Evolutionary conservation across 2,329 filamentous ascomycete genomes (phyloP).

Genomic region (Aspergillus melleus): DNA sequence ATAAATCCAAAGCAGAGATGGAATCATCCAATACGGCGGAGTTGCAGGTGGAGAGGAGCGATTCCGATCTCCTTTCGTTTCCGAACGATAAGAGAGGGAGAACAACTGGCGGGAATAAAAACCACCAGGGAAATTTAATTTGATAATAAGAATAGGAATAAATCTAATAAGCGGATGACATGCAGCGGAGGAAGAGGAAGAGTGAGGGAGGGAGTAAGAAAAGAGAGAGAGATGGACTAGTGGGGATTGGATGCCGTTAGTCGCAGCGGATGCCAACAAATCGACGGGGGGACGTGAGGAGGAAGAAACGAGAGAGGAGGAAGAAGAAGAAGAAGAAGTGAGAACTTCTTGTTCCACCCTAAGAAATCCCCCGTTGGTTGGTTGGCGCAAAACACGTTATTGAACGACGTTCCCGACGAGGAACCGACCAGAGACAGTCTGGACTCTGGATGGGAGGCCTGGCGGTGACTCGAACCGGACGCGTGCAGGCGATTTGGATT

Average conservation of each 20-base stretch:
- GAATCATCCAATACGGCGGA: neutral
- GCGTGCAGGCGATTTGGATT: conserved; percentile 20
- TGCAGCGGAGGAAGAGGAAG: neutral
- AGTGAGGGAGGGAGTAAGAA: too few species aligned
- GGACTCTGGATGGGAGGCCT: conserved; percentile 3
- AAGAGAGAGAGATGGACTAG: too few species aligned
- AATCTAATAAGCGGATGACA: neutral
- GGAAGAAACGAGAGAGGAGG: too few species aligned
- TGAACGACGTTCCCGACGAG: neutral
- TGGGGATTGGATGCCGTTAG: neutral
- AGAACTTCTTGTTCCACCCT: neutral
- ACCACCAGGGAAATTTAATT: neutral
- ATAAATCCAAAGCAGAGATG: neutral
- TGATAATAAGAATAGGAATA: conserved; percentile 1
- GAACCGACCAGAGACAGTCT: too few species aligned
- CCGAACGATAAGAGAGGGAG: conserved; percentile 7
- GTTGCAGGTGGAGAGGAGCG: conserved; percentile 8
- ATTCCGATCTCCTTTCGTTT: conserved; percentile 13
- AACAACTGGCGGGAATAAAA: conserved; percentile 16
- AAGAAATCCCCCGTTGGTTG: neutral
- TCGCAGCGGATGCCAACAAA: neutral
- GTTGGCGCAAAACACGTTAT: neutral
- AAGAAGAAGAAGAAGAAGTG: too few species aligned
- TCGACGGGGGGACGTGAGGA: neutral
- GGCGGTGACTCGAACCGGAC: conserved; percentile 32